Percentiles rank a stretch among this genome's conserved stretches.
These are phyloP conservation scores for Chaetomidium leptoderma DNA, from an alignment of 495 filamentous ascomycete species.

Conservation along the genomic window DNA sequence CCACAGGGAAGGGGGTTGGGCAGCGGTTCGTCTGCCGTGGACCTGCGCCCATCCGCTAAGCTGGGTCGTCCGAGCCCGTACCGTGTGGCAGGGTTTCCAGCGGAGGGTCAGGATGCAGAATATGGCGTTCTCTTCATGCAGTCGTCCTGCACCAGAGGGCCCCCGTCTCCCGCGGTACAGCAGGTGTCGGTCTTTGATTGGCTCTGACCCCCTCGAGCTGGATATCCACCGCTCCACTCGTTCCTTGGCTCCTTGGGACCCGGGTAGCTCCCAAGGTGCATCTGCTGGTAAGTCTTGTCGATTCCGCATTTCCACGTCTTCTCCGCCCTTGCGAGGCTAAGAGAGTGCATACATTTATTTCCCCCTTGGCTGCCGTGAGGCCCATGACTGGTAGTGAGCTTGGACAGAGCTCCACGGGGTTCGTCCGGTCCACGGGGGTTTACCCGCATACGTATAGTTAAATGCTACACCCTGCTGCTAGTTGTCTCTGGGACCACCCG, in stretches of 20 bases:
- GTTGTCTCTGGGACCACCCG: background rate
- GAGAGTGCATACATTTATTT: background rate
- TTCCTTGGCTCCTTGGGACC: conserved; percentile 8
- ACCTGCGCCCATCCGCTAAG: conserved; percentile 7
- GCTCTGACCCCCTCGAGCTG: conserved; percentile 6
- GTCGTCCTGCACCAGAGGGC: conserved; percentile 9
- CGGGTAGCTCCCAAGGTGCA: background rate
- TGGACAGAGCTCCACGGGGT: conserved; percentile 4
- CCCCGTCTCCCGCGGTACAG: conserved; percentile 19
- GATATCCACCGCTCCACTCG: conserved; percentile 27
- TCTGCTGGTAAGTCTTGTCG: conserved; percentile 1
- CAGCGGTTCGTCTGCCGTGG: conserved; percentile 15
- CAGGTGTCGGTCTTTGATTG: conserved; percentile 25
- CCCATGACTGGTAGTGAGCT: conserved; percentile 11
- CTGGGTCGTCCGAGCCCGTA: conserved; percentile 14
- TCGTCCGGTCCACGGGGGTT: background rate
- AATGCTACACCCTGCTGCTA: conserved; percentile 1
- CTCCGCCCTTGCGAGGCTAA: background rate
- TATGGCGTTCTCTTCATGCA: conserved; percentile 30
- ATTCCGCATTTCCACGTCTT: conserved; percentile 4
- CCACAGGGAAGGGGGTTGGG: conserved; percentile 9
- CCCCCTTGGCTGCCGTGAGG: background rate
- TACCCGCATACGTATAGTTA: background rate
- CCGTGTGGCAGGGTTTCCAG: conserved; percentile 19
- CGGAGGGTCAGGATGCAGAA: conserved; percentile 24